Evolutionary conservation across 2,329 filamentous ascomycete species (phyloP).

Genomic region (Colletotrichum cereale): DNA sequence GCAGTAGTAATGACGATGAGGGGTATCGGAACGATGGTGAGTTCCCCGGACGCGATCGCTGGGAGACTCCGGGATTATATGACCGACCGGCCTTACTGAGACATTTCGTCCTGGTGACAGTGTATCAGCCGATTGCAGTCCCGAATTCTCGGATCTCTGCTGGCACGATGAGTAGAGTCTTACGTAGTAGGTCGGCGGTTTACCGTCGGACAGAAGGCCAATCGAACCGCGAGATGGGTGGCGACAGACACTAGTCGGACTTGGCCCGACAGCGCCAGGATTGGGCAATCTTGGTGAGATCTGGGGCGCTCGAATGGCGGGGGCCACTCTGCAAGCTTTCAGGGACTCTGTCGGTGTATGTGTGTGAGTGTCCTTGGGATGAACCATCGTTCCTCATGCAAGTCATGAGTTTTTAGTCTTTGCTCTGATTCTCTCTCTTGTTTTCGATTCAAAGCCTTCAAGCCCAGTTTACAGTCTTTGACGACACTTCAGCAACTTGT

Average conservation of each 20-base stretch:
- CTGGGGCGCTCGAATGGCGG: not conserved
- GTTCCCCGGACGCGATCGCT: not conserved
- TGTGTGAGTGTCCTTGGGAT: conserved; percentile 8
- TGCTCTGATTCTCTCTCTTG: not conserved
- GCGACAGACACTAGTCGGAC: conserved; percentile 22
- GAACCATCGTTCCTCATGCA: conserved; percentile 29
- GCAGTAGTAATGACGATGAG: not conserved
- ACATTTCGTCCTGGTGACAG: not conserved
- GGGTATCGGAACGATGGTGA: conserved; percentile 3
- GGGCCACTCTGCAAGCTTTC: not conserved
- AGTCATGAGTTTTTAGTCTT: conserved; percentile 6
- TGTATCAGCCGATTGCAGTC: conserved; percentile 26
- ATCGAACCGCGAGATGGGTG: not conserved
- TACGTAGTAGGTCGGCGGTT: not conserved
- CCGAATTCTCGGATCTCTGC: conserved; percentile 10
- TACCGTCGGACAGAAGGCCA: conserved; percentile 20
- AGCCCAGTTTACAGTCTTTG: not conserved
- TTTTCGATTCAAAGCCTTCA: not conserved
- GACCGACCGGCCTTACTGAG: not conserved
- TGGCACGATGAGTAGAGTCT: not conserved
- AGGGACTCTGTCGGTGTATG: not conserved
- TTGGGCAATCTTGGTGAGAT: conserved; percentile 1
- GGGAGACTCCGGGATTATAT: conserved; percentile 16
- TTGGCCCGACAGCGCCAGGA: conserved; percentile 32
- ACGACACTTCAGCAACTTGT: not conserved